Evolutionary conservation across 2,329 filamentous ascomycete genomes (phyloP).

Genomic region (Fusarium hostae): DNA sequence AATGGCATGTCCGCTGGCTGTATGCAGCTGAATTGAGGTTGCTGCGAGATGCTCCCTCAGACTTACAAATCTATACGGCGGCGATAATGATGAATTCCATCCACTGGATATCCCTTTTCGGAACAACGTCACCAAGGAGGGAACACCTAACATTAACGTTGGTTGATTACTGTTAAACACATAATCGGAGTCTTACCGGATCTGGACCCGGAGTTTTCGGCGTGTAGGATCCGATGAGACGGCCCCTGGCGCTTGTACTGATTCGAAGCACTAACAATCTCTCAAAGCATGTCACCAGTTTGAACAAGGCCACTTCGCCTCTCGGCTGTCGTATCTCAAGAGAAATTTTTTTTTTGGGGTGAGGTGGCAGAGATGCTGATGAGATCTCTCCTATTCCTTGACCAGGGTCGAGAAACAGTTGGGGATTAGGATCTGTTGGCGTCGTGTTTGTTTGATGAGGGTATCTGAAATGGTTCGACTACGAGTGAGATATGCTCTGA

Average conservation of each 20-base stretch:
- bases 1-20: conserved; percentile 31
- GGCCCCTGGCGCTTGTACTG: conserved; percentile 38
- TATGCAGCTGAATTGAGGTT: conserved; percentile 24
- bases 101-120: conserved; percentile 28
- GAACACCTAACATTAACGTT: conserved; percentile 26
- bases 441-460: conserved; percentile 26
- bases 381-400: conserved; percentile 8
- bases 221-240: conserved; percentile 20
- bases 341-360: conserved; percentile 15
- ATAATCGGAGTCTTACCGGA: conserved; percentile 7
- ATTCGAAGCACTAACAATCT: conserved; percentile 38
- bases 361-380: conserved; percentile 5
- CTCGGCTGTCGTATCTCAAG: neutral
- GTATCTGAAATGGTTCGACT: conserved; percentile 39
- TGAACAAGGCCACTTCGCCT: neutral
- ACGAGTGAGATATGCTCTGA: conserved; percentile 38
- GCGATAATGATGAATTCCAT: conserved; percentile 32
- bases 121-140: conserved; percentile 34
- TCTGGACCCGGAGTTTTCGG: conserved; percentile 37
- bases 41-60: conserved; percentile 29
- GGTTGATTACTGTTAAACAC: neutral
- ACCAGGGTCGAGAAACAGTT: conserved; percentile 17
- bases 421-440: conserved; percentile 35
- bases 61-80: conserved; percentile 41
- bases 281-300: conserved; percentile 16